These are phyloP conservation scores for Microbotryum saponariae DNA, from an alignment of 1,284 basidiomycete genomes.

Conservation along the genomic window DNA sequence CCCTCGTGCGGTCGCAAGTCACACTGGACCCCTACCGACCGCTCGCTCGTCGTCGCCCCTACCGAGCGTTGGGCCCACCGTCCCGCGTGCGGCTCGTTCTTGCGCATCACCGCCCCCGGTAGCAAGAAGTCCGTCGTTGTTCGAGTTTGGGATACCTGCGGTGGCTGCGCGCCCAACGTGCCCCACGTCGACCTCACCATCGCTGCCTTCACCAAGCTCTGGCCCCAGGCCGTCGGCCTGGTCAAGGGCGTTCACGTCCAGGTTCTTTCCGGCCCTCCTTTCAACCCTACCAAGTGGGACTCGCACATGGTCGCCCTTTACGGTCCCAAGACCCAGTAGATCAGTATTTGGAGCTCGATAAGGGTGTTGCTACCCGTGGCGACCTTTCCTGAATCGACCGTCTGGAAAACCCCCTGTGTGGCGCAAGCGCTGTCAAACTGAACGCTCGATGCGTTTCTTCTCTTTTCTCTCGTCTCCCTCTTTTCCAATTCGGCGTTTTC, in stretches of 20 bases:
- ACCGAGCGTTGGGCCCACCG: slow-evolving; percentile 31
- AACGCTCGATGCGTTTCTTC: no score
- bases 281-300: not conserved
- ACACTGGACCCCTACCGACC: slow-evolving; percentile 35
- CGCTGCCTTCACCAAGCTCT: slow-evolving; percentile 31
- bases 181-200: slow-evolving; percentile 34
- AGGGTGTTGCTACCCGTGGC: no score
- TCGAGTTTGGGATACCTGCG: slow-evolving; percentile 33
- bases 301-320: not conserved
- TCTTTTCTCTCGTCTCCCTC: no score
- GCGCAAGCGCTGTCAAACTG: no score
- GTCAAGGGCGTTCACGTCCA: slow-evolving; percentile 6
- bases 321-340: not conserved
- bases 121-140: slow-evolving; percentile 23
- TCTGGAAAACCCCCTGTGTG: no score
- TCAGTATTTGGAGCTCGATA: not conserved
- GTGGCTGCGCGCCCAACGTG: slow-evolving; percentile 31
- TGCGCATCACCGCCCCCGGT: slow-evolving; percentile 11
- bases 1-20: slow-evolving; percentile 33
- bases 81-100: slow-evolving; percentile 28
- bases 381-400: no score
- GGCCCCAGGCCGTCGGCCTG: slow-evolving; percentile 30
- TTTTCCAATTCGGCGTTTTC: no score
- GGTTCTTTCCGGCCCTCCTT: not conserved
- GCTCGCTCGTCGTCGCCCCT: slow-evolving; percentile 33